phyloP scores from a whole-genome alignment of 2,329 filamentous ascomycete species.

The Cryphonectria nitschkei region DNA sequence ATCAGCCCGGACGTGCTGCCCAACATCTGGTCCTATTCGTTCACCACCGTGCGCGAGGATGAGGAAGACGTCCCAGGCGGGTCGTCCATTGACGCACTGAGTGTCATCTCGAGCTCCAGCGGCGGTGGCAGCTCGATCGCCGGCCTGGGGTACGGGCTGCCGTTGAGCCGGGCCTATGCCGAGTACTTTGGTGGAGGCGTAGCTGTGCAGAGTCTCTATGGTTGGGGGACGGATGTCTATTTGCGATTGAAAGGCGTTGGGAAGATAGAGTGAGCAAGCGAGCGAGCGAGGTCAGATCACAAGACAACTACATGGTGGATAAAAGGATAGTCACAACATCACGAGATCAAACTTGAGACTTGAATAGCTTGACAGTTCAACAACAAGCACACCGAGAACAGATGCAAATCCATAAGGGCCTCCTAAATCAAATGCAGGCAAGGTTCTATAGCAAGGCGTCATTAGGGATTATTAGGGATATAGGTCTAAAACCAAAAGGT shows the following conservation, averaged over 20 bases:
- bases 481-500: background rate
- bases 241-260: constrained; percentile 66
- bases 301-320: background rate
- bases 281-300: background rate
- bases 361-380: background rate
- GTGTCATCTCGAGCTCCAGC: constrained; percentile 72
- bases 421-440: constrained; percentile 4
- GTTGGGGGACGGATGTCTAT: constrained; percentile 82
- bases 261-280: constrained; percentile 46
- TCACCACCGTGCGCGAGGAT: constrained; percentile 87
- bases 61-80: constrained; percentile 48
- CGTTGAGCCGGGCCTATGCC: constrained; percentile 88
- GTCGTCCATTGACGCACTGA: constrained; percentile 68
- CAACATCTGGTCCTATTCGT: constrained; percentile 96
- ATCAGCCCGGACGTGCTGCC: constrained; percentile 82
- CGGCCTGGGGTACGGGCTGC: constrained; percentile 89
- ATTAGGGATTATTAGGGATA: background rate
- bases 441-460: background rate
- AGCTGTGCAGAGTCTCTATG: constrained; percentile 90
- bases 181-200: constrained; percentile 98
- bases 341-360: background rate
- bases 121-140: constrained; percentile 82
- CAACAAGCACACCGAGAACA: background rate
- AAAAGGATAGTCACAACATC: no score
- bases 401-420: background rate